These are phyloP conservation scores for Acer campestre DNA, from an alignment of 345 rosid genomes.

Conservation along the genomic window DNA sequence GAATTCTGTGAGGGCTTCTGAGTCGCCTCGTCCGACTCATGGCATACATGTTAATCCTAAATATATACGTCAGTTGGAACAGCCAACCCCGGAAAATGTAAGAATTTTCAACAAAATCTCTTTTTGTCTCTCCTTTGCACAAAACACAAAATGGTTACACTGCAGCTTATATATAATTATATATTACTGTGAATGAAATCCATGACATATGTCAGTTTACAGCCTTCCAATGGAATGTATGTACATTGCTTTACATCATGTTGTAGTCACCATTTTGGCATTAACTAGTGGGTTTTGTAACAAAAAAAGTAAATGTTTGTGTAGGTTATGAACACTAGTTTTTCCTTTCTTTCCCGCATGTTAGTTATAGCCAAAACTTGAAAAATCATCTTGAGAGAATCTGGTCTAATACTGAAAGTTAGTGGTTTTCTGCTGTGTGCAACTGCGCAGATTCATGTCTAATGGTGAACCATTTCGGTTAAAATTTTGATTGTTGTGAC, in stretches of 20 bases:
- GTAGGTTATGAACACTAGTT: background rate
- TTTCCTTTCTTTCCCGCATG: background rate
- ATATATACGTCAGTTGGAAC: conserved; percentile 82
- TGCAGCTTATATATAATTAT: background rate
- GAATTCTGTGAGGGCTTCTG: conserved; percentile 58
- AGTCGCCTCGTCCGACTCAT: conserved; percentile 74
- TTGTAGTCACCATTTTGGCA: background rate
- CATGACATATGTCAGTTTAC: background rate
- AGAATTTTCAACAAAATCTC: conserved; percentile 32
- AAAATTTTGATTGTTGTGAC: background rate
- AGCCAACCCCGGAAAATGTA: conserved; percentile 69
- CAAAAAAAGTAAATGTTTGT: background rate
- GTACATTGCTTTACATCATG: background rate
- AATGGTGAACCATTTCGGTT: background rate
- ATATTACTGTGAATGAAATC: background rate
- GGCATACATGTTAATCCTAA: conserved; percentile 99
- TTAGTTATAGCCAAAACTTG: background rate
- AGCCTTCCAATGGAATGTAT: conserved; percentile 2
- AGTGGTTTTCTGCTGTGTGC: background rate
- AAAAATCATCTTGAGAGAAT: background rate
- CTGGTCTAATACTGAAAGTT: background rate
- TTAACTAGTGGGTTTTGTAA: background rate
- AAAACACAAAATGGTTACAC: background rate
- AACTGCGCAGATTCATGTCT: background rate
- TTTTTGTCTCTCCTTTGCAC: background rate